Percentiles rank a stretch among this genome's conserved stretches.
These are phyloP conservation scores for Aspergillus chevalieri DNA, from an alignment of 2,329 filamentous ascomycete genomes.

Conservation along the genomic window DNA sequence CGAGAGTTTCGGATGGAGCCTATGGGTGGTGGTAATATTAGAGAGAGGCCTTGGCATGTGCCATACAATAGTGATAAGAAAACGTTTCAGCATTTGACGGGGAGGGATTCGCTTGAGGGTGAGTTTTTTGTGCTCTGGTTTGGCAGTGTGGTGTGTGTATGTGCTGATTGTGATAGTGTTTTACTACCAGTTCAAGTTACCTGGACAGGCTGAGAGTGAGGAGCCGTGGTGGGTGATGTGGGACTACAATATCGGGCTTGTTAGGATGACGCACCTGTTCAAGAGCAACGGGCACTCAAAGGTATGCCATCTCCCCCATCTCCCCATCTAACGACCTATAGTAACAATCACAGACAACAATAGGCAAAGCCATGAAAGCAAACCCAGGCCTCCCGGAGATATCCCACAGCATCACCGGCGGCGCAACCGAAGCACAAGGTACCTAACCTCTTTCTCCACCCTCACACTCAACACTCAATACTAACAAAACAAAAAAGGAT, in stretches of 20 bases:
- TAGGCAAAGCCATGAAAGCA: slow-evolving; percentile 70
- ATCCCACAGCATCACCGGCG: slow-evolving; percentile 89
- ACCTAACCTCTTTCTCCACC: slow-evolving; percentile 8
- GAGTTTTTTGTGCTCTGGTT: too few relatives aligned
- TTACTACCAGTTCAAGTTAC: slow-evolving; percentile 72
- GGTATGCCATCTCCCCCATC: slow-evolving; percentile 45
- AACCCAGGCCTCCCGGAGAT: slow-evolving; percentile 85
- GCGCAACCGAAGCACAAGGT: slow-evolving; percentile 86
- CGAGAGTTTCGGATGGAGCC: slow-evolving; percentile 61
- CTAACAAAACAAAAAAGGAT: slow-evolving; percentile 54
- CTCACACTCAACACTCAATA: neutral
- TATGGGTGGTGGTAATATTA: slow-evolving; percentile 52
- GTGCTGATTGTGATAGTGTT: slow-evolving; percentile 17
- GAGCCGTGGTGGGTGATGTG: slow-evolving; percentile 61
- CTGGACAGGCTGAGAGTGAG: slow-evolving; percentile 52
- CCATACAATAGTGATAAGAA: slow-evolving; percentile 96
- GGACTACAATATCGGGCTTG: slow-evolving; percentile 93
- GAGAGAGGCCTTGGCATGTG: slow-evolving; percentile 65
- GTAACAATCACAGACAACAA: slow-evolving; percentile 61
- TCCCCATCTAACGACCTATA: neutral
- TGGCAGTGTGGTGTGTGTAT: too few relatives aligned
- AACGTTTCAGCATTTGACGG: slow-evolving; percentile 77
- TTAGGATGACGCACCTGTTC: slow-evolving; percentile 91
- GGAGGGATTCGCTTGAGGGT: slow-evolving; percentile 85
- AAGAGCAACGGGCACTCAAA: slow-evolving; percentile 84